Percentiles rank a stretch among this genome's conserved stretches.
Evolutionary conservation across 2,329 filamentous ascomycete genomes (phyloP).

Genomic region (Colletotrichum sp.): DNA sequence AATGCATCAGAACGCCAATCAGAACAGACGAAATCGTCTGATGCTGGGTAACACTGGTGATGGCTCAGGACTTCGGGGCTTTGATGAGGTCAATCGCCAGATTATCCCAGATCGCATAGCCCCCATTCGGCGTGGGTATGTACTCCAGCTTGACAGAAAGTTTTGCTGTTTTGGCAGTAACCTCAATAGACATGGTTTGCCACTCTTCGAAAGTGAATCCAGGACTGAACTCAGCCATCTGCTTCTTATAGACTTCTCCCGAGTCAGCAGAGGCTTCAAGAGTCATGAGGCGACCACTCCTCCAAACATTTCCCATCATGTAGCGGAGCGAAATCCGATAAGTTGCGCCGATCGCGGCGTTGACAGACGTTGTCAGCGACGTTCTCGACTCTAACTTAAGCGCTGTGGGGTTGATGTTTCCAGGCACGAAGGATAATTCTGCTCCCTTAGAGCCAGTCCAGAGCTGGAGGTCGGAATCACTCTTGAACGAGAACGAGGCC

Average conservation of each 20-base stretch:
- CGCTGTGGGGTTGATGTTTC: background rate
- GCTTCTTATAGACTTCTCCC: background rate
- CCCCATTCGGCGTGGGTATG: background rate
- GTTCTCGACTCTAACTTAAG: background rate
- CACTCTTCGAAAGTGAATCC: background rate
- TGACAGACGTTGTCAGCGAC: background rate
- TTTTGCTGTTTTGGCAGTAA: background rate
- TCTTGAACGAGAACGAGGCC: background rate
- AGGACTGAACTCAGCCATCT: background rate
- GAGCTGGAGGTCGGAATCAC: background rate
- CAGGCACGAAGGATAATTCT: background rate
- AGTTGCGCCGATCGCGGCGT: background rate
- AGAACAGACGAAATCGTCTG: background rate
- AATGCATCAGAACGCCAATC: background rate
- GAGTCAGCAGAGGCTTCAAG: background rate
- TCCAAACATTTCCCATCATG: background rate
- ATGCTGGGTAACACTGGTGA: background rate
- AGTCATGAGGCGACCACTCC: background rate
- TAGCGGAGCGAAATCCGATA: background rate
- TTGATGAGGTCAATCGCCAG: background rate
- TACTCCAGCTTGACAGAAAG: background rate
- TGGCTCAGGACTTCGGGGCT: background rate
- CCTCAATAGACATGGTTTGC: background rate
- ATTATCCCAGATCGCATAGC: background rate
- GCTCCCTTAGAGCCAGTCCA: background rate